Percentiles rank a stretch among this genome's conserved stretches.
phyloP scores from a whole-genome alignment of 352 stramenopile species.

The Elongisporangium senticosum region DNA sequence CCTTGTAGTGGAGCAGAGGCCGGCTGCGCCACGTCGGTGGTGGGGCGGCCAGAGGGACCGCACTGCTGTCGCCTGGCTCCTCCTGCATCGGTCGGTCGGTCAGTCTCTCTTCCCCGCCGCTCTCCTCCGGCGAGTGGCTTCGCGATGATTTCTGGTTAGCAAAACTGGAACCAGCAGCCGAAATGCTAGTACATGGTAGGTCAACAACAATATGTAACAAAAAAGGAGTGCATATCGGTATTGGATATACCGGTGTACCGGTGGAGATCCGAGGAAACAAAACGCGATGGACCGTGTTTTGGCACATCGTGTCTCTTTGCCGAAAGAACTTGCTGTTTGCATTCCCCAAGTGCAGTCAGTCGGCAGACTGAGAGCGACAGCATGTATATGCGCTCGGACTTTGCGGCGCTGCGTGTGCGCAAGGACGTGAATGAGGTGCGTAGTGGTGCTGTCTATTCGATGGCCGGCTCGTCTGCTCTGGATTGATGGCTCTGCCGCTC shows the following conservation, averaged over 20 bases:
- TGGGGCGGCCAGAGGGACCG: not conserved
- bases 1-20: constrained; percentile 70
- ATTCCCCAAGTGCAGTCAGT: not conserved
- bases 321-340: not conserved
- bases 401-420: constrained; percentile 68
- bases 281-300: not conserved
- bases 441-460: not conserved
- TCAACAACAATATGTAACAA: too few relatives aligned
- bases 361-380: not conserved
- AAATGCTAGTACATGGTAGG: not conserved
- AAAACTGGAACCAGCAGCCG: not conserved
- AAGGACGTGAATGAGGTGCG: constrained; percentile 85
- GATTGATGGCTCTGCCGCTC: constrained; percentile 6
- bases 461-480: not conserved
- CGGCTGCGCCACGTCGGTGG: constrained; percentile 22
- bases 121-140: not conserved
- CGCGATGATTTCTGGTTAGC: not conserved
- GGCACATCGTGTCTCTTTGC: not conserved
- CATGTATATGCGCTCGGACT: constrained; percentile 76
- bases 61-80: not conserved
- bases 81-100: not conserved
- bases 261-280: not conserved
- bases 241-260: not conserved
- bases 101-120: not conserved
- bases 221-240: not conserved